Conservation (phyloP, 306 rosid genomes). For the Rosa chinensis region DNA sequence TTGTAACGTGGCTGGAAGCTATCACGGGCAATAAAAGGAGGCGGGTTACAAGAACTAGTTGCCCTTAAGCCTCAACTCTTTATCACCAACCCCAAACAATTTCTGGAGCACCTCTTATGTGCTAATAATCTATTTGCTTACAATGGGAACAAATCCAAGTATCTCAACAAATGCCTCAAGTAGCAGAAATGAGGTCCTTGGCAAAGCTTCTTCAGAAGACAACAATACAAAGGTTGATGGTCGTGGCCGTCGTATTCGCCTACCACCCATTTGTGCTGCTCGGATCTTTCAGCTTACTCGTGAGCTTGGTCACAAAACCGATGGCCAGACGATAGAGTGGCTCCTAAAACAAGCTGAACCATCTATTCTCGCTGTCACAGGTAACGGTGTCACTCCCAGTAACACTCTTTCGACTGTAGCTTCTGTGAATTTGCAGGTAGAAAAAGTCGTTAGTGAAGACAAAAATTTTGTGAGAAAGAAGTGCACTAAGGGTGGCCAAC, state of each 20-base stretch:
- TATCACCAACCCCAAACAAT: neutral
- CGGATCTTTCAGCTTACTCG: conserved; percentile 48
- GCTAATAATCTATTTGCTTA: neutral
- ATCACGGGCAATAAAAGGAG: neutral
- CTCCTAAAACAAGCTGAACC: conserved; percentile 50
- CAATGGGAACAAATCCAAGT: neutral
- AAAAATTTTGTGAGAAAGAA: neutral
- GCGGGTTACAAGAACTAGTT: neutral
- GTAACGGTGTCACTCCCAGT: conserved; percentile 1
- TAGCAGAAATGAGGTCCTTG: neutral
- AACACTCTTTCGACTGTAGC: neutral
- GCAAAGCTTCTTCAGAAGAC: conserved; percentile 18
- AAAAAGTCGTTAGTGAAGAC: neutral
- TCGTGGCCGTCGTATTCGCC: conserved; percentile 38
- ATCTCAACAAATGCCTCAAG: neutral
- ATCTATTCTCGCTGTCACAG: conserved; percentile 22
- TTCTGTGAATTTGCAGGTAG: neutral
- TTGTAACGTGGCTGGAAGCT: neutral
- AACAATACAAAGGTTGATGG: conserved; percentile 41
- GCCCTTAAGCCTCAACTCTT: neutral
- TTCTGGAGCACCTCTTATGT: neutral
- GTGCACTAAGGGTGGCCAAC: neutral
- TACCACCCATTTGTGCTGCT: conserved; percentile 49
- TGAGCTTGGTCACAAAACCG: conserved; percentile 44
- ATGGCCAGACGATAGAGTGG: conserved; percentile 59